Base-by-base conservation (phyloP, 495 filamentous ascomycete genomes). In the Aspergillus haitiensis region DNA sequence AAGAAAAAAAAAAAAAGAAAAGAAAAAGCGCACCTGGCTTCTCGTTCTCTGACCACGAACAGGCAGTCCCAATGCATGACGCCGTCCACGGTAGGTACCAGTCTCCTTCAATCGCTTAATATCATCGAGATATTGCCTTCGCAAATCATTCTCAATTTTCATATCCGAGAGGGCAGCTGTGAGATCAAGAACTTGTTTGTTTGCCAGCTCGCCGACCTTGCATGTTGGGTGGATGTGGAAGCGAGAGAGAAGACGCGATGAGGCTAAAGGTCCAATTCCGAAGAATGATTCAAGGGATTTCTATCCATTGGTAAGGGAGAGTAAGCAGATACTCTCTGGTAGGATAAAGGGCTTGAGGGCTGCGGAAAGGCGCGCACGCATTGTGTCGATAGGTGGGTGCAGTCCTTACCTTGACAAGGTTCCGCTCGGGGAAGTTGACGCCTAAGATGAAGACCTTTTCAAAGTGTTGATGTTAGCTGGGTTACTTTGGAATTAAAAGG, bases 81-180 rank as follows among this genome's bases (percentile, higher is more conserved):
- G 78, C 71, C 90, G 84, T 55, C 94, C 94, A 39, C 95, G 79
- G 73, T 96, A 96, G 11, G 89, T 85, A 36, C 93, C 93, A 75
- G 96, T 96, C 71, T 97, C 93, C 69, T 88, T 87, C 71, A 98
- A 68, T 36, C 94, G 82, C 67, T 81, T 82, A 64, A 98, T 96
- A 68, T 98, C 90, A 34, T 96, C 91, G 64, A 84, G 75, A 42
- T 96, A 64, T 53, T 90, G 78, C 70, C 87, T 80, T 68, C 85
- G 78, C 59, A 96, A 78, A 64, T 98, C 93, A 66, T 90, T 96
- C 72, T 98, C 95, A 60, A 96, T 91, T 44, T 87, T 95, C 92
- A 98, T 92, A 10, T 85, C 86, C 7, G 93, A 90, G 40, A 98
- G 79, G 66, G 92, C 89, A 44, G 86, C 85, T n/a, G 84, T 90